Evolutionary conservation across 768 basidiomycete genomes (phyloP).

Genomic region (Lactarius sp.): DNA sequence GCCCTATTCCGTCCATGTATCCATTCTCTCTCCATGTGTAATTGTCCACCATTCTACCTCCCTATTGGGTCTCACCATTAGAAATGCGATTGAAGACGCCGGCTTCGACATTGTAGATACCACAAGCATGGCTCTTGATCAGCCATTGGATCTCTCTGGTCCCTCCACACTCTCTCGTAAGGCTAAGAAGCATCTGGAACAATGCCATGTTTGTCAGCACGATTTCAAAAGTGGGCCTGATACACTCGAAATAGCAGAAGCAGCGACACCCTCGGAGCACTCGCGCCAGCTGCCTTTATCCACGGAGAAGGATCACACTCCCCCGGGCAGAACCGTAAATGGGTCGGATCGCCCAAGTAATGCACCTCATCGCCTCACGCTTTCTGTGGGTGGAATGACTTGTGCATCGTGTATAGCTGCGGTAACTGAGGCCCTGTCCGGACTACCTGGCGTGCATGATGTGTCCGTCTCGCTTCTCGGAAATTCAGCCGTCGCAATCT

Average conservation of each 20-base stretch:
- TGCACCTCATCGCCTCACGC: constrained; percentile 11
- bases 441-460: constrained; percentile 27
- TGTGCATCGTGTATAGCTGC: constrained; percentile 37
- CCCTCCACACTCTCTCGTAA: constrained; percentile 17
- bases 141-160: background rate
- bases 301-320: background rate
- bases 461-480: constrained; percentile 34
- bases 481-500: constrained; percentile 25
- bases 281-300: background rate
- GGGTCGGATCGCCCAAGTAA: background rate
- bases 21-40: constrained; percentile 43
- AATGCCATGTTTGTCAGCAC: constrained; percentile 17
- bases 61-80: constrained; percentile 33
- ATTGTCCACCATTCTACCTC: constrained; percentile 36
- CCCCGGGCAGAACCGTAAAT: background rate
- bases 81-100: constrained; percentile 38
- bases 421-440: constrained; percentile 30
- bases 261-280: background rate
- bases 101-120: constrained; percentile 44
- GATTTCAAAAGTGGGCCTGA: background rate
- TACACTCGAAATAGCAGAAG: background rate
- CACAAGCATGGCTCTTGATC: constrained; percentile 12
- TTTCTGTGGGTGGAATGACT: constrained; percentile 38
- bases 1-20: constrained; percentile 40
- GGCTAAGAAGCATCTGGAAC: constrained; percentile 13